Conservation (phyloP, 345 rosid genomes). For the Eucalyptus sp. region DNA sequence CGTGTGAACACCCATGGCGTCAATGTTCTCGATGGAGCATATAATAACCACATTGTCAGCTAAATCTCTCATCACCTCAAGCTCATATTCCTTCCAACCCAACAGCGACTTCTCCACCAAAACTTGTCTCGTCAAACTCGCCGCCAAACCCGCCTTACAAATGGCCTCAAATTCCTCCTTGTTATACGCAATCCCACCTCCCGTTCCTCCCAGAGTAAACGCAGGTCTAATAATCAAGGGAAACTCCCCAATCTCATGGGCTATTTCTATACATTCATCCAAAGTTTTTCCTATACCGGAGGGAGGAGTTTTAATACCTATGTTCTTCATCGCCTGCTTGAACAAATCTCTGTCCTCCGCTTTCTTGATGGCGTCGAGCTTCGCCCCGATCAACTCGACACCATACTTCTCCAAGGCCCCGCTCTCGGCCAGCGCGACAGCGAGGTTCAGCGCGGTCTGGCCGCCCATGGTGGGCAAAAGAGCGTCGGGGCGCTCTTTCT, state of each 20-base stretch:
- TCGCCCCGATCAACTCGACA: conserved; percentile 89
- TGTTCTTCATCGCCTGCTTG: conserved; percentile 80
- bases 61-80: conserved; percentile 95
- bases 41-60: conserved; percentile 97
- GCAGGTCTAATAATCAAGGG: conserved; percentile 98
- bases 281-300: conserved; percentile 82
- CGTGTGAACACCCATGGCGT: conserved; percentile 97
- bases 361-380: conserved; percentile 81
- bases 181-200: conserved; percentile 96
- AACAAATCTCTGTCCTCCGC: conserved; percentile 91
- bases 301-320: conserved; percentile 87
- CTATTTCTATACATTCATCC: conserved; percentile 71
- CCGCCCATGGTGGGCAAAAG: conserved; percentile 97
- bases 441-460: conserved; percentile 90
- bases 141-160: conserved; percentile 82
- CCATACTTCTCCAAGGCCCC: conserved; percentile 67
- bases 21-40: conserved; percentile 93
- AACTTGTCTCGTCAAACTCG: conserved; percentile 79
- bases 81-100: conserved; percentile 98
- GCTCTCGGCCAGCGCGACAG: conserved; percentile 75
- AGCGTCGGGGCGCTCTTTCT: conserved; percentile 84
- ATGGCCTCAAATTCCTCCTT: conserved; percentile 81
- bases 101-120: conserved; percentile 91
- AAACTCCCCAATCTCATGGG: conserved; percentile 71
- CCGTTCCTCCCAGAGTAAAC: conserved; percentile 89